These are phyloP conservation scores for Fusarium pseudograminearum DNA, from an alignment of 2,329 filamentous ascomycete species.

Conservation along the genomic window DNA sequence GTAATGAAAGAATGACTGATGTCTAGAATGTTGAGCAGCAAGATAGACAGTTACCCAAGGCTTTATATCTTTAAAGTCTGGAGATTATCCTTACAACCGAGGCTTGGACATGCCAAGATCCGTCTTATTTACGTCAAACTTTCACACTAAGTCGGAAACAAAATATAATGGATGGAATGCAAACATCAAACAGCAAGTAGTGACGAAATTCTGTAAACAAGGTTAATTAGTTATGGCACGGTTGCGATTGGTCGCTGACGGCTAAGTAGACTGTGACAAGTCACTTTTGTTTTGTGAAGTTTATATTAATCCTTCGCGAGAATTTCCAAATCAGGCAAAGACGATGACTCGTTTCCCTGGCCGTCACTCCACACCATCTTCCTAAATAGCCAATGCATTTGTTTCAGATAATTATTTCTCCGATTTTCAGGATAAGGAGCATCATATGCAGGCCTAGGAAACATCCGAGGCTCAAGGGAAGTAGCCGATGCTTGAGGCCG, in stretches of 20 bases:
- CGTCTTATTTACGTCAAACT: background rate
- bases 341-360: background rate
- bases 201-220: background rate
- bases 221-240: background rate
- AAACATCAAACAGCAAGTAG: background rate
- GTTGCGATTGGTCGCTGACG: background rate
- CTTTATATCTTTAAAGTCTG: background rate
- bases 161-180: background rate
- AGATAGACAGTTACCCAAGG: rapidly evolving
- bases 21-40: rapidly evolving
- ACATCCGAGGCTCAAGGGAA: background rate
- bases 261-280: background rate
- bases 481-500: background rate
- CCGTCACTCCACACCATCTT: background rate
- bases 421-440: background rate
- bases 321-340: background rate
- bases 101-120: background rate
- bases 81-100: too few relatives aligned
- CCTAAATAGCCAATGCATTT: background rate
- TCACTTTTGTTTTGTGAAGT: background rate
- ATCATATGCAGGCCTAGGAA: background rate
- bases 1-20: background rate
- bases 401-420: background rate
- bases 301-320: background rate
- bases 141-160: background rate